Evolutionary conservation across 805 yeast genomes (phyloP), one percentile per base, ranked within the genome.

Genomic region (Wickerhamiella galacta): DNA sequence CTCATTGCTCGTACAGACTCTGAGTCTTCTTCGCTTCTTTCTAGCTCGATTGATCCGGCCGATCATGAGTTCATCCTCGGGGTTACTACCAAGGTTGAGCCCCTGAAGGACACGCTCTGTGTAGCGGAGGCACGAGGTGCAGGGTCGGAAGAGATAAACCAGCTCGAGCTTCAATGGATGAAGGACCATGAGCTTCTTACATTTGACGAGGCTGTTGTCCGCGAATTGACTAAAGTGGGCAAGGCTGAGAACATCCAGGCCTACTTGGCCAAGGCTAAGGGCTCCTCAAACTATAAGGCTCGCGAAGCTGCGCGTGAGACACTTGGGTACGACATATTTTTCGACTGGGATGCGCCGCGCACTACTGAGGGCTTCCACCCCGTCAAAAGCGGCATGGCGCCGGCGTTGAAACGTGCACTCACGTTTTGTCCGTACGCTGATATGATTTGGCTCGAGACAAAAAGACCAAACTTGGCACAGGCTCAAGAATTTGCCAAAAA

Each of bases 1-100:
- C 47, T 71, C 14, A 70, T 72, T 53, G 75, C 78, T 2, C 56
- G 78, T 39, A 66, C 74, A 3, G 78, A 72, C 46, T 63, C 75
- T 6, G 70, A 68, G 45, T 62, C 68, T 27, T 68, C 69, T 11
- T 64, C 60, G 21, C 54, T 72, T 33, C 48, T 72, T 26, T 62
- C 66, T 31, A 61, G 70, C 10, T 56, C 62, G 12, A 58, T 68
- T 22, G 78, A 72, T 42, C 68, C 70, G 14, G 48, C 61, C 26
- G 78, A 72, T 45, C 78, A 72, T 48, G 66, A 63, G 39, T 66
- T 55, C 41, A 63, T 72, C 31, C 54, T 61, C 12, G 78, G 78
- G 23, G 62, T 62, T 12, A 51, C 58, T 15, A 45, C 52, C 14
- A 51, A 53, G 9, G 49, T 49, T 3, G 52, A 40, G 33, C 68